Conservation (phyloP, 78 protist genomes). For the Cyanophora paradoxa region DNA sequence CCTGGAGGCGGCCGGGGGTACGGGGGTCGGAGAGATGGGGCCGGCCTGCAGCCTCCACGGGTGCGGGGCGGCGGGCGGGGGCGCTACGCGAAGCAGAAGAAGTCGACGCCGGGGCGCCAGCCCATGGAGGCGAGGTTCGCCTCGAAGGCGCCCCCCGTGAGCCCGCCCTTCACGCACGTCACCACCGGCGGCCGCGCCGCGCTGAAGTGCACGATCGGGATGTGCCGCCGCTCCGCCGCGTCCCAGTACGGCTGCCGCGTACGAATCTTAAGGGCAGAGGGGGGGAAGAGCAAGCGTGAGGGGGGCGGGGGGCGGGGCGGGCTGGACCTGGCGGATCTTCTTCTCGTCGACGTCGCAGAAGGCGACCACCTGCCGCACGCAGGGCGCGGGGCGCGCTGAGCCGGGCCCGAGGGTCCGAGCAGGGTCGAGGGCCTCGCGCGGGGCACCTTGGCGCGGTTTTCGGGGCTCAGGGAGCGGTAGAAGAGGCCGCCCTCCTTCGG, state of each 20-base stretch:
- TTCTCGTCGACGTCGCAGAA: constrained; percentile 14
- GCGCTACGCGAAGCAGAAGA: not conserved
- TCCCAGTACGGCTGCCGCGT: no score
- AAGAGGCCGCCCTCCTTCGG: not conserved
- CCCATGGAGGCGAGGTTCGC: not conserved
- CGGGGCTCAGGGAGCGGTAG: not conserved
- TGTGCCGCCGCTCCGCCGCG: not conserved
- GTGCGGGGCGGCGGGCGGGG: no score
- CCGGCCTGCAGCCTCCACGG: no score
- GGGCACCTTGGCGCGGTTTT: not conserved
- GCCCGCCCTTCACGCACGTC: not conserved
- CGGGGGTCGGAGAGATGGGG: no score
- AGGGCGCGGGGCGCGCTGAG: no score
- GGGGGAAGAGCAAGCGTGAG: not conserved
- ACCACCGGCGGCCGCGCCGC: not conserved
- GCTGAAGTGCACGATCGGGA: not conserved
- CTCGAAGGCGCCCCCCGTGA: constrained; percentile 1
- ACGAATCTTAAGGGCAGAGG: no score
- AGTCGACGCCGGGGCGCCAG: not conserved
- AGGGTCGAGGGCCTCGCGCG: no score
- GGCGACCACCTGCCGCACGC: not conserved
- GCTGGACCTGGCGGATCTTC: not conserved
- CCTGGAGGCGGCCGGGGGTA: no score
- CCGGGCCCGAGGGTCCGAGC: no score
- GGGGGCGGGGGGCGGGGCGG: not conserved